Percentiles rank a stretch among this genome's conserved stretches.
phyloP scores from a whole-genome alignment of 78 protist genomes.

The Cavenderia fasciculata region DNA sequence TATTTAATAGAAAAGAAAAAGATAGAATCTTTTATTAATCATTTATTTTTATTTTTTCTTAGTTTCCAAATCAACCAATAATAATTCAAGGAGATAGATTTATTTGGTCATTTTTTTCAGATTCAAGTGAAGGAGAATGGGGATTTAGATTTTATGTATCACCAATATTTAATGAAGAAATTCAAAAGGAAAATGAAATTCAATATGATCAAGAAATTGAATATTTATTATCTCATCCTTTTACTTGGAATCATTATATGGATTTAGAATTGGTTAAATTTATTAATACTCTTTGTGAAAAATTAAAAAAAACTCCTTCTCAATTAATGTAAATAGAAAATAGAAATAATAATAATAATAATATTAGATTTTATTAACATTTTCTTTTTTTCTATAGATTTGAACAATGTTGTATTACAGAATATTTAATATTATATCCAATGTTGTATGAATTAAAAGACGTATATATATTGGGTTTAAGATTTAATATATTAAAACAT shows the following conservation, averaged over 20 bases:
- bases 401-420: conserved; percentile 38
- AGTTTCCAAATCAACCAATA: conserved; percentile 59
- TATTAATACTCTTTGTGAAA: conserved; percentile 61
- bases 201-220: conserved; percentile 29
- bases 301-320: conserved; percentile 61
- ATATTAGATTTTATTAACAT: not conserved
- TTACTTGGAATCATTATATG: conserved; percentile 50
- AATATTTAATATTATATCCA: conserved; percentile 24
- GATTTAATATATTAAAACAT: conserved; percentile 51
- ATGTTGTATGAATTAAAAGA: not conserved
- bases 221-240: not conserved
- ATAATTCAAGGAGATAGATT: conserved; percentile 62
- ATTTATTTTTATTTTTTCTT: too few relatives aligned
- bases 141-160: conserved; percentile 74
- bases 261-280: conserved; percentile 70
- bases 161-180: conserved; percentile 65
- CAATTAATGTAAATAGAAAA: conserved; percentile 21
- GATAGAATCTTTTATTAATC: not conserved
- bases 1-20: not conserved
- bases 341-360: not conserved
- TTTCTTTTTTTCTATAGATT: not conserved
- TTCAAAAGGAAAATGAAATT: conserved; percentile 3
- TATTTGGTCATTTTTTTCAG: conserved; percentile 79
- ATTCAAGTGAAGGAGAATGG: conserved; percentile 70
- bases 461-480: not conserved